Conservation (phyloP, 108 stramenopile genomes). For the Nannochloropsis oceanica region DNA sequence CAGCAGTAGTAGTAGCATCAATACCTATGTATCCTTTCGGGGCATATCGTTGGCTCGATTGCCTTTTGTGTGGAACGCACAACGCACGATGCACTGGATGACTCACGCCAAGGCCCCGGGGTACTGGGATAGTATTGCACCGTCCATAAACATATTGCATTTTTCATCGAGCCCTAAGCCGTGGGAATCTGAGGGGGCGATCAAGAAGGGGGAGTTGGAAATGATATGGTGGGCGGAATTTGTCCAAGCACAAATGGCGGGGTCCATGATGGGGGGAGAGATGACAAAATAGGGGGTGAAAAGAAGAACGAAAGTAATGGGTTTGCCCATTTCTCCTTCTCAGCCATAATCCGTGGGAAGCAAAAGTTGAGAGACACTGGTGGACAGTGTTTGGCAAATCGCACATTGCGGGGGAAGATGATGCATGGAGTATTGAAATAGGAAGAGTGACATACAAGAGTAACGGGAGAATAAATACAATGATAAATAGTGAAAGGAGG, state of each 20-base stretch:
- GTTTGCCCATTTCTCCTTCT: no score
- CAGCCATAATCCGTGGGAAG: no score
- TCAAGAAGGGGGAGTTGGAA: slow-evolving; percentile 27
- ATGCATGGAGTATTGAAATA: no score
- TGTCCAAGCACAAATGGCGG: background rate
- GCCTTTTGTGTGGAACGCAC: slow-evolving; percentile 61
- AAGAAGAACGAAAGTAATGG: no score
- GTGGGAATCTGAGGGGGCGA: slow-evolving; percentile 44
- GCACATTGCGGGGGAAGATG: no score
- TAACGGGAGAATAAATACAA: no score
- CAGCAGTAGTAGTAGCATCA: background rate
- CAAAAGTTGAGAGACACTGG: no score
- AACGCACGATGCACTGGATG: slow-evolving; percentile 52
- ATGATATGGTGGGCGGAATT: slow-evolving; percentile 20
- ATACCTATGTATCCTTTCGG: background rate
- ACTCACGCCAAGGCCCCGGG: slow-evolving; percentile 45
- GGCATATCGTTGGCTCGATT: slow-evolving; percentile 40
- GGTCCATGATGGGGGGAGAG: no score
- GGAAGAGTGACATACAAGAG: no score
- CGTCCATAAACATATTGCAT: slow-evolving; percentile 49
- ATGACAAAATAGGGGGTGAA: no score
- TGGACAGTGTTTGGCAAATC: no score
- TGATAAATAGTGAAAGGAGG: no score
- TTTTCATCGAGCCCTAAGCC: slow-evolving; percentile 59
- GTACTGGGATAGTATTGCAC: slow-evolving; percentile 51